A percentile compares a stretch with the other conserved stretches of the same genome.
These are phyloP conservation scores for Talaromyces amestolkiae DNA, from an alignment of 2,329 filamentous ascomycete species.

Conservation along the genomic window DNA sequence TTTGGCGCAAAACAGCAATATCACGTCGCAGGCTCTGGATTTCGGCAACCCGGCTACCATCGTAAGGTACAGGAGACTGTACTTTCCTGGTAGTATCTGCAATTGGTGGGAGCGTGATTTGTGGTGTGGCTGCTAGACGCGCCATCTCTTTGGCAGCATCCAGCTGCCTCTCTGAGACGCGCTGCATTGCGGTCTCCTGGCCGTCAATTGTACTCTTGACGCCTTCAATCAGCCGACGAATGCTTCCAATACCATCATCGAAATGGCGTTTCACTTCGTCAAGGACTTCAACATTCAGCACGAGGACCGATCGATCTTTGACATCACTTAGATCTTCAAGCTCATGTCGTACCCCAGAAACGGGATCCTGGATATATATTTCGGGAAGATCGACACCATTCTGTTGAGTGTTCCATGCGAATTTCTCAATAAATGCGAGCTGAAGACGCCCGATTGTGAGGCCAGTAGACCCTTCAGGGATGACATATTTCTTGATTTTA, in stretches of 20 bases:
- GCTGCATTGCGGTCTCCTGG: constrained; percentile 76
- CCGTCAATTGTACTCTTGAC: constrained; percentile 80
- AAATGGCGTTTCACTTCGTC: constrained; percentile 97
- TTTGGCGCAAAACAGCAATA: constrained; percentile 86
- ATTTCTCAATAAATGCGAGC: constrained; percentile 97
- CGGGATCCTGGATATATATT: constrained; percentile 94
- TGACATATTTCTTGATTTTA: constrained; percentile 92
- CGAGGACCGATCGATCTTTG: constrained; percentile 92
- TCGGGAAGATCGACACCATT: constrained; percentile 91
- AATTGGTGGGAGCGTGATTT: constrained; percentile 34
- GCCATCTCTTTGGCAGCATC: constrained; percentile 87
- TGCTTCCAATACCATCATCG: constrained; percentile 79
- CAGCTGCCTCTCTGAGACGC: constrained; percentile 85
- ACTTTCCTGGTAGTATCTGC: constrained; percentile 25
- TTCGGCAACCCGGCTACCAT: constrained; percentile 67
- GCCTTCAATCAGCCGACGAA: constrained; percentile 80
- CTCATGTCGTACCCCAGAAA: constrained; percentile 95
- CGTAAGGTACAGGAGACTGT: constrained; percentile 35
- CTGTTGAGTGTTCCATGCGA: constrained; percentile 96
- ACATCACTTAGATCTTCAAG: constrained; percentile 89
- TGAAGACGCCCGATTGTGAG: constrained; percentile 85
- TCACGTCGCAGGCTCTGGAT: constrained; percentile 81
- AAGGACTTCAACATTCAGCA: constrained; percentile 85
- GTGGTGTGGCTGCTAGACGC: constrained; percentile 55
- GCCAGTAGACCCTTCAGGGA: constrained; percentile 78